These are phyloP conservation scores for Penicillium sp. DNA, from an alignment of 2,329 filamentous ascomycete genomes.

Conservation along the genomic window DNA sequence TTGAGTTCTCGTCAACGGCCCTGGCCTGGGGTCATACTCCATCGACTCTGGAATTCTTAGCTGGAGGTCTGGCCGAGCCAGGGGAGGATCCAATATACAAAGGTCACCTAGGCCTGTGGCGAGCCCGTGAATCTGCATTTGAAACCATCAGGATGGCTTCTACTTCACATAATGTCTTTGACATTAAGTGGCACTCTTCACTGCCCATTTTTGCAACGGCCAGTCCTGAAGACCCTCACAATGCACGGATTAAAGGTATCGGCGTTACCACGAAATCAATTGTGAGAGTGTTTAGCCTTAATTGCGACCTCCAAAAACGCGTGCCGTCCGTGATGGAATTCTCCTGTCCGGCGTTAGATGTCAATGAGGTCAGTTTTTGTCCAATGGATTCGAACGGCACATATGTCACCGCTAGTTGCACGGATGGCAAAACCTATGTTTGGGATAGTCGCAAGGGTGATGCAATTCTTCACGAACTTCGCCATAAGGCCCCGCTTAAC, in stretches of 20 bases:
- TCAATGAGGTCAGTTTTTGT: slow-evolving; percentile 52
- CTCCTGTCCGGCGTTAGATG: slow-evolving; percentile 52
- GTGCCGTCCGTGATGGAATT: slow-evolving; percentile 34
- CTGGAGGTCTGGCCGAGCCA: slow-evolving; percentile 48
- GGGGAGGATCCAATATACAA: slow-evolving; percentile 24
- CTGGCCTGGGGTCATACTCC: slow-evolving; percentile 42
- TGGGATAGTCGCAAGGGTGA: slow-evolving; percentile 49
- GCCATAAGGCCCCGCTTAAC: slow-evolving; percentile 45
- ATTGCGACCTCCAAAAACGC: slow-evolving; percentile 1
- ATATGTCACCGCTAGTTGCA: slow-evolving; percentile 52
- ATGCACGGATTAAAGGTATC: slow-evolving; percentile 24
- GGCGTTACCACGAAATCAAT: slow-evolving; percentile 39
- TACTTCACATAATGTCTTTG: slow-evolving; percentile 49
- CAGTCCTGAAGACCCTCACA: slow-evolving; percentile 28
- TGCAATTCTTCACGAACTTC: slow-evolving; percentile 41
- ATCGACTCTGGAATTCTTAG: slow-evolving; percentile 37
- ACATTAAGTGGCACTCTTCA: slow-evolving; percentile 49
- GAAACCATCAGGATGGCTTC: slow-evolving; percentile 35
- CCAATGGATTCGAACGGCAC: slow-evolving; percentile 31
- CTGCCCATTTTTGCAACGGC: slow-evolving; percentile 47
- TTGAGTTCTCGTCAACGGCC: slow-evolving; percentile 38
- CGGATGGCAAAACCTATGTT: slow-evolving; percentile 51
- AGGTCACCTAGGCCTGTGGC: slow-evolving; percentile 50
- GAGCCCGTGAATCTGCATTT: slow-evolving; percentile 35
- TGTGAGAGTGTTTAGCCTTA: slow-evolving; percentile 46